Evolutionary conservation across 164 flowering plant species (phyloP), one percentile per base, ranked within the genome.

Genomic region (Vitis amurensis): DNA sequence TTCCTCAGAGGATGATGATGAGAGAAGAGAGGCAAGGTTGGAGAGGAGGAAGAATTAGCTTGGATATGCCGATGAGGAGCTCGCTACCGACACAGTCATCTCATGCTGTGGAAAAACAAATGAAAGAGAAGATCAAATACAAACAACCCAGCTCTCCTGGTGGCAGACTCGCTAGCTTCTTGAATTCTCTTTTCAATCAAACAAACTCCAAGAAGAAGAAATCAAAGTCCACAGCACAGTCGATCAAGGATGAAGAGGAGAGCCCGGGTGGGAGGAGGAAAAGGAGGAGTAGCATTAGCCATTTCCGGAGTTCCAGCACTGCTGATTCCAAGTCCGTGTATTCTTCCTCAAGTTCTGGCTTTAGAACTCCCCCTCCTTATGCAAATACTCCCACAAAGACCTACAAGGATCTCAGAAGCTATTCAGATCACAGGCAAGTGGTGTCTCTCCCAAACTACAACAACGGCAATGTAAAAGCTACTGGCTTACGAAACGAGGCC

Each of bases 121-220:
- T 37, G 51, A 71, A n/a, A 15, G 66, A 68, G 68, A 73, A 50
- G 63, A 73, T 23, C 27, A 82, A 80, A 49, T 29, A 62, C 73
- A 87, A 78, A 83, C 92, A 89, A 55, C 97, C 98, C 1, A 87
- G 91, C 80, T 94, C 98, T 15, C 97, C 98, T 1, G 97, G 97
- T 44, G 93, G 89, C 0, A 86, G 74, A 68, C 78, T 90, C 5
- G 91, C 93, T 1, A 83, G 85, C 50, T 87, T 89, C 76, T 67
- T 90, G 69, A 90, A 87, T 69, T 86, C 91, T 14, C 80, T 92
- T 1, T 88, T 90, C 82, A 85, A 69, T 60, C 94, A 92, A 71
- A 71, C 88, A 31, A 59, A 82, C 15, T 85, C 93, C 0, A 94
- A 86, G 84, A 94, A 89, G 83, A 92, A 90, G 85, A 90, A 90